Percentiles rank a stretch among this genome's conserved stretches.
Conservation (phyloP, 768 basidiomycete genomes). For the Hypholoma sublateritium region DNA sequence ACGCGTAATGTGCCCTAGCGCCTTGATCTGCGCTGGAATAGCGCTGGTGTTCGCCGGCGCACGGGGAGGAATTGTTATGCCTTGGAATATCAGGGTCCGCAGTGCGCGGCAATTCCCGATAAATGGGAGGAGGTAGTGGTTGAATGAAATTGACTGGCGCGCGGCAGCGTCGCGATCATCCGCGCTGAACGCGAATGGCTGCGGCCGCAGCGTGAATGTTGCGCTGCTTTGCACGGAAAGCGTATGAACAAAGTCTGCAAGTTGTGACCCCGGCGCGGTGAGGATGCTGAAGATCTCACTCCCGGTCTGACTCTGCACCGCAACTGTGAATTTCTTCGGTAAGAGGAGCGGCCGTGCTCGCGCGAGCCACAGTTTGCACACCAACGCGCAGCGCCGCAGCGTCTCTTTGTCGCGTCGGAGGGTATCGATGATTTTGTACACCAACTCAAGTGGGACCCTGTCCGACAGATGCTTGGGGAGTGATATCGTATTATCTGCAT, state of each 20-base stretch:
- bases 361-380: constrained; percentile 2
- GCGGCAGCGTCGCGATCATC: background rate
- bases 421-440: background rate
- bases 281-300: background rate
- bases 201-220: background rate
- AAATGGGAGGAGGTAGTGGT: constrained; percentile 5
- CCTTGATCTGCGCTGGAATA: background rate
- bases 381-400: background rate
- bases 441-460: background rate
- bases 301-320: background rate
- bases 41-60: background rate
- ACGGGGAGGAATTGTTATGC: background rate
- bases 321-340: background rate
- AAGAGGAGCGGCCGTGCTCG: constrained; percentile 2
- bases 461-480: background rate
- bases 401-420: background rate
- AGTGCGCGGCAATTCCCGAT: background rate
- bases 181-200: background rate
- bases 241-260: background rate
- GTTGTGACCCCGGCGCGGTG: background rate
- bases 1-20: background rate
- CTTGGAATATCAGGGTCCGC: constrained; percentile 1
- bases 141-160: background rate
- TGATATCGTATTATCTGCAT: background rate
- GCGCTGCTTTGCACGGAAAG: background rate